Conservation (phyloP, 2,329 filamentous ascomycete species). For the Trichophyton mentagrophytes region DNA sequence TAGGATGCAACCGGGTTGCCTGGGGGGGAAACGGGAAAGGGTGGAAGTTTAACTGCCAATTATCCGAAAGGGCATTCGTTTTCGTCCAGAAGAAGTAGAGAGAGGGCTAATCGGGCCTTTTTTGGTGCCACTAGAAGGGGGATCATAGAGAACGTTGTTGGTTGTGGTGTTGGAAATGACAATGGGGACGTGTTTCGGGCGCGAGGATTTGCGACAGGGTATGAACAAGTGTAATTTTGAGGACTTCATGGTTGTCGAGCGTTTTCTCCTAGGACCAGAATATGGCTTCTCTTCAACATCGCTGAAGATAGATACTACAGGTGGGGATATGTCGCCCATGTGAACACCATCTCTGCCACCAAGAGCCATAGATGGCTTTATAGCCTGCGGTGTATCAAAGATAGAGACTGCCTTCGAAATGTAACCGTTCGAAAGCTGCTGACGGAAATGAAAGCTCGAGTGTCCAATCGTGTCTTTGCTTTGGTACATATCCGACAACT, state of each 20-base stretch:
- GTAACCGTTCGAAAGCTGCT: conserved; percentile 9
- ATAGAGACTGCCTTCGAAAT: conserved; percentile 7
- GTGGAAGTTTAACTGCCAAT: neutral
- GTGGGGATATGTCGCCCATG: neutral
- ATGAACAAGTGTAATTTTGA: neutral
- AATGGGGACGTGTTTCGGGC: neutral
- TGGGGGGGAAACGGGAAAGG: neutral
- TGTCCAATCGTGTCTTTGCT: neutral
- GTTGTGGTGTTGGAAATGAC: neutral
- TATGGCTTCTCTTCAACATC: neutral
- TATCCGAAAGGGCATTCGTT: neutral
- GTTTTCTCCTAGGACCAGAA: neutral
- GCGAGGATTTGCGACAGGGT: neutral
- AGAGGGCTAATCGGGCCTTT: neutral
- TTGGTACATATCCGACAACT: neutral
- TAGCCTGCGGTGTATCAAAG: conserved; percentile 4
- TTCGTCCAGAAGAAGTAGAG: neutral
- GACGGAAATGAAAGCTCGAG: conserved; percentile 7
- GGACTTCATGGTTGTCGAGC: conserved; percentile 13
- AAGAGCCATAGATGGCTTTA: neutral
- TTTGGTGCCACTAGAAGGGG: neutral
- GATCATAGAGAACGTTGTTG: neutral
- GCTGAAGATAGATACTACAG: neutral
- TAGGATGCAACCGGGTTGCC: neutral
- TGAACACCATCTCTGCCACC: too few species aligned